Evolutionary conservation across 2,329 filamentous ascomycete species (phyloP).

Genomic region (Zelopaecilomyces penicillatus): DNA sequence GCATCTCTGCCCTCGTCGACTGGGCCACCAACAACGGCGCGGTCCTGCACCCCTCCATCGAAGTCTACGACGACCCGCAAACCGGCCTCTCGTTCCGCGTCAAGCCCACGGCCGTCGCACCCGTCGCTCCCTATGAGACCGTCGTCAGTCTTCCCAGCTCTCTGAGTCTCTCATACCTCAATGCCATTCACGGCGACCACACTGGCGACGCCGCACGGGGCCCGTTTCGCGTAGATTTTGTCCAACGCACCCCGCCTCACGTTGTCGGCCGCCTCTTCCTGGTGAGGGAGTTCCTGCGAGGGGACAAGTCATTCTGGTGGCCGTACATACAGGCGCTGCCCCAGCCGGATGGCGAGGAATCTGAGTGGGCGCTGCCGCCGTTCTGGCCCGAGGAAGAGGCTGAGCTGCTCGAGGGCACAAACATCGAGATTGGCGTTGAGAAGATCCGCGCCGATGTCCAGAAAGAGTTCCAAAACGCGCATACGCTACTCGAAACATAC

Average conservation of each 20-base stretch:
- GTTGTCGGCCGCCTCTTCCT: constrained; percentile 61
- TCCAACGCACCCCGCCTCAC: constrained; percentile 44
- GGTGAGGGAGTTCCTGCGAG: constrained; percentile 56
- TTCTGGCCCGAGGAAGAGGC: constrained; percentile 57
- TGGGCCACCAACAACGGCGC: constrained; percentile 43
- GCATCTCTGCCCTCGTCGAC: constrained; percentile 28
- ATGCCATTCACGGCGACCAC: constrained; percentile 30
- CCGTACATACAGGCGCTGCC: constrained; percentile 60
- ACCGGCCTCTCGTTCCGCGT: constrained; percentile 50
- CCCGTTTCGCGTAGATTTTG: constrained; percentile 40
- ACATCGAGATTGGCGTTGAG: constrained; percentile 39
- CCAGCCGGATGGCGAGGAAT: constrained; percentile 42
- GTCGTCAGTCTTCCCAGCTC: constrained; percentile 45
- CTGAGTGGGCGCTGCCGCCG: constrained; percentile 47
- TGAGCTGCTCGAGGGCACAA: constrained; percentile 47
- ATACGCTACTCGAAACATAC: constrained; percentile 24
- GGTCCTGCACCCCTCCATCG: constrained; percentile 40
- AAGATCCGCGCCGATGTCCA: constrained; percentile 40
- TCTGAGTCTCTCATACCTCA: constrained; percentile 50
- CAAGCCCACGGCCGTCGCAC: constrained; percentile 20
- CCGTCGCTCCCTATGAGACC: constrained; percentile 28
- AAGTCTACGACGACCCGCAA: constrained; percentile 41
- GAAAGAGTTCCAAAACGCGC: constrained; percentile 37
- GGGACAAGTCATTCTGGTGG: constrained; percentile 54
- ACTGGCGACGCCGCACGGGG: background rate